Conservation (phyloP, 1,139 yeast genomes). For the Saccharomycopsis crataegensis region DNA sequence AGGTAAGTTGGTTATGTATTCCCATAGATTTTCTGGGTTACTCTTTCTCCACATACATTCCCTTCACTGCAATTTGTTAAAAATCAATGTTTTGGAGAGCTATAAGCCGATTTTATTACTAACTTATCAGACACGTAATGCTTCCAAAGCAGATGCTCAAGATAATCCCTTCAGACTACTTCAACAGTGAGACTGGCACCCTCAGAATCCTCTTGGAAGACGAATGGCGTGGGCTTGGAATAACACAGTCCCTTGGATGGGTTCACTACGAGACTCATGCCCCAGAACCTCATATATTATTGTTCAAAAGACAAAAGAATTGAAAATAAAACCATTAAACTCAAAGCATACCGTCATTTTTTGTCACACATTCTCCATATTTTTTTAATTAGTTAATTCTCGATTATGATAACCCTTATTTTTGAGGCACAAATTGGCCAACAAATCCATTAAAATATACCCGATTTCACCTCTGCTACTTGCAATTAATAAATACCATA, state of each 20-base stretch:
- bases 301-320: conserved; percentile 65
- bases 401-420: too few relatives aligned
- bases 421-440: too few relatives aligned
- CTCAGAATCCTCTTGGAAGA: conserved; percentile 85
- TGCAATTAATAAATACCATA: too few relatives aligned
- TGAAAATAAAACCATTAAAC: conserved; percentile 10
- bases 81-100: not conserved
- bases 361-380: not conserved
- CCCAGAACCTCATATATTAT: conserved; percentile 94
- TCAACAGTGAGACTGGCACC: conserved; percentile 92
- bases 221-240: conserved; percentile 98
- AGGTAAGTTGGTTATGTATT: conserved; percentile 26
- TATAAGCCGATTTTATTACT: conserved; percentile 6
- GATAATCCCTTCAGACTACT: conserved; percentile 92
- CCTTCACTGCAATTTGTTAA: not conserved
- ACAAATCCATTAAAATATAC: too few relatives aligned
- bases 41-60: not conserved
- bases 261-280: conserved; percentile 97
- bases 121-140: conserved; percentile 74
- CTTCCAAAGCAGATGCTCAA: conserved; percentile 94
- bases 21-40: not conserved
- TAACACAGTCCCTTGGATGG: conserved; percentile 98
- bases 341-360: not conserved
- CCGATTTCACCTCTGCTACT: too few relatives aligned
- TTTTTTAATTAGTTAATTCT: too few relatives aligned